These are phyloP conservation scores for Plasmodium inui DNA, from an alignment of 169 alveolate species.

Conservation along the genomic window DNA sequence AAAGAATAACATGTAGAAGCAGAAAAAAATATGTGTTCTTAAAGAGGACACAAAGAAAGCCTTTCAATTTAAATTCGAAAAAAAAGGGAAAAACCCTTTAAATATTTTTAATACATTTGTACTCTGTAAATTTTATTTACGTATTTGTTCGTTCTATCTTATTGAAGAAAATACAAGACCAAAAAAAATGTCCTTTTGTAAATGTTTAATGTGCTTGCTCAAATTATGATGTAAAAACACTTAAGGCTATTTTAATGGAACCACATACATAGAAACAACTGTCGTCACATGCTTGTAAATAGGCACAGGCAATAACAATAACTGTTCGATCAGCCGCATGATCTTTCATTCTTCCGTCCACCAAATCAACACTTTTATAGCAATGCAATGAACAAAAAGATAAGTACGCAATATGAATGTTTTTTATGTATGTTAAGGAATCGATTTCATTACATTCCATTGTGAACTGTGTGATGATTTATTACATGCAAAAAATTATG, in stretches of 20 bases:
- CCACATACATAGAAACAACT: slow-evolving; percentile 35
- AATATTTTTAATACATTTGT: neutral
- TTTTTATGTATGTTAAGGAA: neutral
- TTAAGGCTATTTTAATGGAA: slow-evolving; percentile 14
- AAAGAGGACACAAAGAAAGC: neutral
- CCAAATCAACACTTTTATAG: neutral
- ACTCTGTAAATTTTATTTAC: neutral
- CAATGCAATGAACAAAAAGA: neutral
- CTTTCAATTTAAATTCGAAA: neutral
- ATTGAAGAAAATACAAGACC: neutral
- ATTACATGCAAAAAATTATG: neutral
- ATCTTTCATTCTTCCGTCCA: neutral
- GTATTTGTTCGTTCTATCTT: neutral
- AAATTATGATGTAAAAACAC: neutral
- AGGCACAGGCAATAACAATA: neutral
- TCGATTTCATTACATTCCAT: neutral
- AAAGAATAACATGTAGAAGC: neutral
- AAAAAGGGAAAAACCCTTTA: neutral
- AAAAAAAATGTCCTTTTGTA: neutral
- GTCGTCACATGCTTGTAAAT: neutral
- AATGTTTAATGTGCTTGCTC: neutral
- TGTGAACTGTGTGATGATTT: neutral
- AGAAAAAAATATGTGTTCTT: neutral
- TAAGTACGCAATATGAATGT: neutral
- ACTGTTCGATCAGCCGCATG: neutral